A percentile compares a stretch with the other conserved stretches of the same genome.
Conservation (phyloP, 805 yeast species). For the Metschnikowia lochheadii region DNA sequence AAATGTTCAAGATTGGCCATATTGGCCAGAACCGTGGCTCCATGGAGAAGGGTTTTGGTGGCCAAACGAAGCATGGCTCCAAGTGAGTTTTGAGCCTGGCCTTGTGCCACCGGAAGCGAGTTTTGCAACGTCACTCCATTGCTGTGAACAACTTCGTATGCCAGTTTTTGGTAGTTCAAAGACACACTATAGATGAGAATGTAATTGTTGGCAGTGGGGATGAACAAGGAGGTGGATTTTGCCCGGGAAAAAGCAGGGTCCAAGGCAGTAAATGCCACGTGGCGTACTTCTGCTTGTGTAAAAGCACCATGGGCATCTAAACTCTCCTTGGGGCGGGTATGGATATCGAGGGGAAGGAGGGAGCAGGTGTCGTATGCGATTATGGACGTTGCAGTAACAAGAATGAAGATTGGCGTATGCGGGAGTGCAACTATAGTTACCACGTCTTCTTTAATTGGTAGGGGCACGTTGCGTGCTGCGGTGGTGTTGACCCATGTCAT, state of each 20-base stretch:
- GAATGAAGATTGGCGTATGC: slow-evolving; percentile 15
- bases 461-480: slow-evolving; percentile 14
- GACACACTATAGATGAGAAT: slow-evolving; percentile 19
- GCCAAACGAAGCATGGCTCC: slow-evolving; percentile 29
- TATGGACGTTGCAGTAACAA: slow-evolving; percentile 9
- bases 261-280: slow-evolving; percentile 33
- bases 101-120: slow-evolving; percentile 30
- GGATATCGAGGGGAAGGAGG: slow-evolving; percentile 16
- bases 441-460: slow-evolving; percentile 14
- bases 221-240: slow-evolving; percentile 11
- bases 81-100: slow-evolving; percentile 24
- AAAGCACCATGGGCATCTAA: slow-evolving; percentile 12
- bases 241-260: slow-evolving; percentile 22
- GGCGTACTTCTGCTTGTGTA: slow-evolving; percentile 23
- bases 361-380: slow-evolving; percentile 9
- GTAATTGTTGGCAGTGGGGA: slow-evolving; percentile 11
- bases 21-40: slow-evolving; percentile 17
- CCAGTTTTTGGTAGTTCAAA: slow-evolving; percentile 28
- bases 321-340: slow-evolving; percentile 13
- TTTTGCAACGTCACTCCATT: slow-evolving; percentile 31
- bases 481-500: slow-evolving; percentile 2
- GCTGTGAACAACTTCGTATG: slow-evolving; percentile 27
- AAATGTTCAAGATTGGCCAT: slow-evolving; percentile 36
- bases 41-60: slow-evolving; percentile 30
- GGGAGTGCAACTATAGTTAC: slow-evolving; percentile 11